Percentiles rank a stretch among this genome's conserved stretches.
Evolutionary conservation across 257 asterid species (phyloP).

Genomic region (Plectranthus barbatus): DNA sequence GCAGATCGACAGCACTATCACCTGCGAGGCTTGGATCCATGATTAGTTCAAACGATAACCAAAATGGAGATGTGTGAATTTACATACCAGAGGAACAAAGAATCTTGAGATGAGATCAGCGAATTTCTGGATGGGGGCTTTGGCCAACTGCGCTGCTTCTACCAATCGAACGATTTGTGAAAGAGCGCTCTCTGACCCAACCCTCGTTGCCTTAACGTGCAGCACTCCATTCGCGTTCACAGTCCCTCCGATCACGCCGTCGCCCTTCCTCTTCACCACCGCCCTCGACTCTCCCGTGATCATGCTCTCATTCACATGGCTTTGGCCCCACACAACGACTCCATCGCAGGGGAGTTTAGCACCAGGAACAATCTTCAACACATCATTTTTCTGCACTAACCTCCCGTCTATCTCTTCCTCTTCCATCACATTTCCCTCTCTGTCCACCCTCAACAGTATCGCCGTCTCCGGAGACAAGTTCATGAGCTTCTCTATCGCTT

Average conservation of each 20-base stretch:
- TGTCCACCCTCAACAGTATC: conserved; percentile 27
- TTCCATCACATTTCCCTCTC: conserved; percentile 29
- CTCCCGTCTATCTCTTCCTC: conserved; percentile 56
- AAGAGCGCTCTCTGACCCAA: conserved; percentile 68
- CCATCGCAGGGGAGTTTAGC: conserved; percentile 63
- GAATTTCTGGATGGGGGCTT: conserved; percentile 59
- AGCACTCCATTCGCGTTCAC: conserved; percentile 45
- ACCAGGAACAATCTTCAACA: conserved; percentile 57
- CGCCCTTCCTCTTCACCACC: conserved; percentile 37
- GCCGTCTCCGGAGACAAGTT: conserved; percentile 52
- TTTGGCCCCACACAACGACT: conserved; percentile 48
- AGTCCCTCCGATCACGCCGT: conserved; percentile 57
- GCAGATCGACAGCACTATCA: conserved; percentile 38
- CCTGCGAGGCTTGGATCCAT: conserved; percentile 24
- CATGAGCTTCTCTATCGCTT: conserved; percentile 65
- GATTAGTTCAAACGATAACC: no score
- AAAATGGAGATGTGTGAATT: no score
- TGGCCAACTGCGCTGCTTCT: conserved; percentile 64
- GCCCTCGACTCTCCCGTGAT: conserved; percentile 63
- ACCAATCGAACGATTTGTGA: conserved; percentile 55
- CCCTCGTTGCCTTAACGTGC: conserved; percentile 47
- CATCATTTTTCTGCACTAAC: conserved; percentile 48
- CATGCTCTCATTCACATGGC: conserved; percentile 63
- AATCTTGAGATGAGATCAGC: conserved; percentile 59
- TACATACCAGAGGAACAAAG: conserved; percentile 50